Base-by-base conservation (phyloP, 768 basidiomycete genomes). In the Antrodiella citrinella region DNA sequence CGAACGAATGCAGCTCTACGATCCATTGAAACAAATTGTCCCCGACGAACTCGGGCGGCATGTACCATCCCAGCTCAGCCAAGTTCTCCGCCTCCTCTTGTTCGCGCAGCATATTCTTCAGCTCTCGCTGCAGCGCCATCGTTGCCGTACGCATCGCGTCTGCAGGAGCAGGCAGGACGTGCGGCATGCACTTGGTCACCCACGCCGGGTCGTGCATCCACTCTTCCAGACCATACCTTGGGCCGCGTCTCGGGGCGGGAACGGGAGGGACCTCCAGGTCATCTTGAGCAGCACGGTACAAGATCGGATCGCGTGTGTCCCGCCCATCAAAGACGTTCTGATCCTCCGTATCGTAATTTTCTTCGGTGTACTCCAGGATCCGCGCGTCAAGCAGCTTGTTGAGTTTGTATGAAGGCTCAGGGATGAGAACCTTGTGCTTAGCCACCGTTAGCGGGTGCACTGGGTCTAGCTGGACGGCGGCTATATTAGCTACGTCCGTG, bases 1-100 rank as follows among this genome's bases (percentile, higher is more conserved):
- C 83, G 55, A 86, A 81, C 18, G 81, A 83, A 62, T 84, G 83
- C 66, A 86, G 64, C 63, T 86, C 85, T 10, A 86, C 74, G 51
- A 86, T 75, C 83, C 82, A 86, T 58, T 82, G 81, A 63, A 81
- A 84, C 18, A 84, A 62, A 54, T 85, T 85, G 59, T 85, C 79
- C 5, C 75, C 76, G 19, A 84, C 77, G 40, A 78, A 64, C n/a
- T 82, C 80, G 15, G 73, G 76, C 11, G 84, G 77, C 63, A 88
- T 71, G 60, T 81, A 85, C 81, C 85, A 88, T 10, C 85, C 86
- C 1, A 86, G 67, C 50, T 80, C 76, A 45, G 67, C 72, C 45
- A 78, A 61, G 15, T 35, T 35, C 10, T 69, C 67, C 18, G 69
- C 67, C 10, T 55, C 59, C 7, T 75, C 71, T 62, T 87, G 84